Percentiles rank a stretch among this genome's conserved stretches.
These are phyloP conservation scores for Allomyces javanicus DNA, from an alignment of 192 early-diverging fungal species.

Conservation along the genomic window DNA sequence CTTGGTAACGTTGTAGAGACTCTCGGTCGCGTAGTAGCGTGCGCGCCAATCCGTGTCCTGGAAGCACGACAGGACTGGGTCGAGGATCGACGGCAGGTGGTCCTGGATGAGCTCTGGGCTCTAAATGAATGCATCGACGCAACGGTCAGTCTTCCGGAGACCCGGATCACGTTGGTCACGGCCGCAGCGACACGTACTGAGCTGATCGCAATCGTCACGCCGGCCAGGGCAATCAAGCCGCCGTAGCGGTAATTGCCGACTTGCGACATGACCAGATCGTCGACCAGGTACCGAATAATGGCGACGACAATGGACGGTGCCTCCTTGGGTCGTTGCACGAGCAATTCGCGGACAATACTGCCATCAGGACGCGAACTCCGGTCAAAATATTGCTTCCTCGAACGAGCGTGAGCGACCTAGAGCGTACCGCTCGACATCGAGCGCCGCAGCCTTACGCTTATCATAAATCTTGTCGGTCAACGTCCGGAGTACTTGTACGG, in stretches of 20 bases:
- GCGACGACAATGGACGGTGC: too few relatives aligned
- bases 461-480: constrained; percentile 84
- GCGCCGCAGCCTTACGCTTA: constrained; percentile 73
- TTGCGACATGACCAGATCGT: constrained; percentile 75
- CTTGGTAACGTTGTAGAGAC: constrained; percentile 95
- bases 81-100: constrained; percentile 46
- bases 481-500: constrained; percentile 32
- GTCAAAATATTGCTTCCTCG: too few relatives aligned
- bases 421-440: constrained; percentile 59
- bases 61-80: constrained; percentile 85
- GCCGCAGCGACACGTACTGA: constrained; percentile 21
- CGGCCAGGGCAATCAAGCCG: constrained; percentile 81
- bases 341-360: too few relatives aligned
- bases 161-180: too few relatives aligned
- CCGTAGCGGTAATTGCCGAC: constrained; percentile 75
- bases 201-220: constrained; percentile 66
- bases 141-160: too few relatives aligned
- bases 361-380: too few relatives aligned
- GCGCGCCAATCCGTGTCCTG: constrained; percentile 78
- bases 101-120: too few relatives aligned
- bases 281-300: constrained; percentile 57
- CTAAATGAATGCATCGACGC: too few relatives aligned
- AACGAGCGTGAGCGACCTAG: too few relatives aligned
- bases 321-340: too few relatives aligned
- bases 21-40: constrained; percentile 96